Conservation (phyloP, 2,329 filamentous ascomycete genomes). For the Microdochium trichocladiopsis region DNA sequence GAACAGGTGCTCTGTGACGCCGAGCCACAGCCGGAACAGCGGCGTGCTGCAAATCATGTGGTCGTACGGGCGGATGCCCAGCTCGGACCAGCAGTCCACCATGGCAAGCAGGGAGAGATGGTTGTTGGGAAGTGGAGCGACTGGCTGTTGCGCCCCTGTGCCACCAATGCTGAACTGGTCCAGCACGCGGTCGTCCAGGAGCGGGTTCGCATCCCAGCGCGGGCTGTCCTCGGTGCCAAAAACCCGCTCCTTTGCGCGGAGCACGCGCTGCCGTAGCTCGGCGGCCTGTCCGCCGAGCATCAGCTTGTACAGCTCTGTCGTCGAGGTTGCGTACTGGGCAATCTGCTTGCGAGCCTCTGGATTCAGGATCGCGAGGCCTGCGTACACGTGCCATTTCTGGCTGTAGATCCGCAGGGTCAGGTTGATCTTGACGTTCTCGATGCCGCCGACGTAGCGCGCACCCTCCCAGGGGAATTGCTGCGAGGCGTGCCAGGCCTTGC, state of each 20-base stretch:
- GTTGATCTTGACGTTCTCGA: constrained; percentile 99
- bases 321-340: constrained; percentile 83
- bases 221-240: constrained; percentile 62
- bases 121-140: constrained; percentile 74
- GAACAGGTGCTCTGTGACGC: constrained; percentile 95
- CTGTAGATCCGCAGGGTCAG: constrained; percentile 94
- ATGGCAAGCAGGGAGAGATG: constrained; percentile 91
- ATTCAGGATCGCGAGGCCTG: constrained; percentile 93
- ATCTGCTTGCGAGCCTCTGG: constrained; percentile 90
- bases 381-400: constrained; percentile 99
- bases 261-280: constrained; percentile 68
- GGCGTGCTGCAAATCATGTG: constrained; percentile 99
- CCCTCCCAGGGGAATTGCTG: constrained; percentile 96
- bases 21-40: constrained; percentile 91
- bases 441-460: constrained; percentile 89
- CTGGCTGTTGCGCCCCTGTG: constrained; percentile 46
- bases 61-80: constrained; percentile 92
- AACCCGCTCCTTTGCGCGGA: constrained; percentile 58
- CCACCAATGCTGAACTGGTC: constrained; percentile 83
- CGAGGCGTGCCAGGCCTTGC: constrained; percentile 93
- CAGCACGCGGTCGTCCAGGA: constrained; percentile 77
- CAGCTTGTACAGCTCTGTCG: constrained; percentile 92
- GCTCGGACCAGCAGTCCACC: constrained; percentile 95
- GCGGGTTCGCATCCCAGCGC: constrained; percentile 53
- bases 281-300: constrained; percentile 82